Base-by-base conservation (phyloP, 2,329 filamentous ascomycete species). In the Elsinoe perseae region DNA sequence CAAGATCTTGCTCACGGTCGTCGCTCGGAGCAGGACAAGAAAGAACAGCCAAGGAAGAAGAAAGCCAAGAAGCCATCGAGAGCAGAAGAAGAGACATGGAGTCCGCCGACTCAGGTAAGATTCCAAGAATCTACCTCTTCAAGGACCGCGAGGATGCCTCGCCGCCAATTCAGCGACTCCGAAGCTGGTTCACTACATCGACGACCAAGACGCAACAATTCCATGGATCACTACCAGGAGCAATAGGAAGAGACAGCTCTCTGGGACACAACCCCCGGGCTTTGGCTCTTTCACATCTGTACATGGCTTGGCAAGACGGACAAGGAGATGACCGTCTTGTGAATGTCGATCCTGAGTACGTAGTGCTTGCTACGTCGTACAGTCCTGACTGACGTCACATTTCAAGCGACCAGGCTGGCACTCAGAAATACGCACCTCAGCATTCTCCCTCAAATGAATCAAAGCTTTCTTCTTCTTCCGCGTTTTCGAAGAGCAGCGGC, bases 31-130 rank as follows among this genome's bases (percentile, higher is more conserved):
- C 23, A 48, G 12, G 18, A 30, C 32, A 42, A 34, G n/a, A 54
- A 54, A 36, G 28, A 56, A 6, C 21, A 44, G 21, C 7, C 18
- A 14, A 44, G 18, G n/a, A 42, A 46, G 42, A 44, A 54, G 34
- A 28, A 20, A 23, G 7, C 21, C 10, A 54, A 30, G 52, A 56
- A 46, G 16, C 25, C 23, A 12, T 8, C 28, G 8, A 28, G 40
- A 5, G 27, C 38, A 9, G 53, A 56, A 25, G 28, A 34, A 16
- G 53, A 56, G n/a, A 18, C 32, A 56, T 56, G 53, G 53, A 44
- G 30, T 16, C 23, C 53, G 21, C 21, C 38, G 14, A 25, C 25
- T 7, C 43, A 44, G 27, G 53, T 56, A 42, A 56, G 36, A 56
- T 56, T 30, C 53, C 5, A 46, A 44, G 28, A 56, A 12, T 12